A percentile compares a stretch with the other conserved stretches of the same genome.
phyloP scores from a whole-genome alignment of 1,284 basidiomycete species.

The Schizophyllum commune region DNA sequence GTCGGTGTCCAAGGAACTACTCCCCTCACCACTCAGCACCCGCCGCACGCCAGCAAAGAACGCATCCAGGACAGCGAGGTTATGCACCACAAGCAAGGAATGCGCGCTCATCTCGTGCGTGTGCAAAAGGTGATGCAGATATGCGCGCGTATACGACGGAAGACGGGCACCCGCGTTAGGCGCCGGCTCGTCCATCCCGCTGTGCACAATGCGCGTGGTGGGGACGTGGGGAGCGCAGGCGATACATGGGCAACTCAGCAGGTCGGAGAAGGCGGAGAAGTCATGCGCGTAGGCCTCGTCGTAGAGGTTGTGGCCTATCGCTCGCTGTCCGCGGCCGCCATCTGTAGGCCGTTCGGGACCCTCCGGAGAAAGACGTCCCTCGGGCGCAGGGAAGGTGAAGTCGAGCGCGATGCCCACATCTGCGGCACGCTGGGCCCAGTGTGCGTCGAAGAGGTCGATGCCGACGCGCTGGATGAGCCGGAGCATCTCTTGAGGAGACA shows the following conservation, averaged over 20 bases:
- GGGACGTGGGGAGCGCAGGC: conserved; percentile 53
- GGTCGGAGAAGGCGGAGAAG: conserved; percentile 37
- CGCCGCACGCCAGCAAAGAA: conserved; percentile 56
- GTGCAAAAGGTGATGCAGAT: conserved; percentile 74
- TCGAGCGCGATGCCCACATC: conserved; percentile 67
- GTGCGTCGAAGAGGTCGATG: conserved; percentile 66
- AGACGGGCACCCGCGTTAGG: conserved; percentile 4
- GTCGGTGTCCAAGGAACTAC: conserved; percentile 5
- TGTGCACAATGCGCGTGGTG: conserved; percentile 37
- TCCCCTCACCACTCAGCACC: conserved; percentile 23
- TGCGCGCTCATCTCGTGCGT: conserved; percentile 86
- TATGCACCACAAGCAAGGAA: conserved; percentile 64
- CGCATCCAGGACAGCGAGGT: conserved; percentile 53
- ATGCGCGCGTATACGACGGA: conserved; percentile 55
- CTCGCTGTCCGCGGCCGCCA: too few species aligned
- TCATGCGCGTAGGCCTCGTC: conserved; percentile 47
- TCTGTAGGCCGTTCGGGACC: conserved; percentile 27
- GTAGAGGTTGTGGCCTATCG: conserved; percentile 68
- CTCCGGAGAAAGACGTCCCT: too few species aligned
- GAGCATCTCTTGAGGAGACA: conserved; percentile 70
- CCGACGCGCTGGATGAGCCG: conserved; percentile 55
- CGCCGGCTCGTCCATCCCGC: conserved; percentile 31
- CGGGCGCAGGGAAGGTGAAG: conserved; percentile 57
- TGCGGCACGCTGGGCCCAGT: conserved; percentile 61
- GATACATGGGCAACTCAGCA: conserved; percentile 41